Percentiles rank a stretch among this genome's conserved stretches.
These are phyloP conservation scores for Cladophialophora exuberans DNA, from an alignment of 2,329 filamentous ascomycete species.

Conservation along the genomic window DNA sequence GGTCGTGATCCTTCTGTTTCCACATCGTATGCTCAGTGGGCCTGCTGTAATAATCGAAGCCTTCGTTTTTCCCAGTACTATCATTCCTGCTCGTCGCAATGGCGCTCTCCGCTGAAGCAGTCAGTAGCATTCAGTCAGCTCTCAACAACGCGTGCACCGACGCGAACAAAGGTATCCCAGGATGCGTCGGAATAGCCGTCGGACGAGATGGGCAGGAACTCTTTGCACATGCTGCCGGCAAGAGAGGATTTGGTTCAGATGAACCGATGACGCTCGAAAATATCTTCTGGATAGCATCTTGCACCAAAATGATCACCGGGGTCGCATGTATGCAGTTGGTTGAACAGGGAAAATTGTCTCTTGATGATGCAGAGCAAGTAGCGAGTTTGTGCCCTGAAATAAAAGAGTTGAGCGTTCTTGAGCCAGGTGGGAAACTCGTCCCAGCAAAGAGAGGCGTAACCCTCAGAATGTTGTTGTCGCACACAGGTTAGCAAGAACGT, in stretches of 20 bases:
- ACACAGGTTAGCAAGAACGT: conserved; percentile 51
- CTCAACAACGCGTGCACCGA: conserved; percentile 36
- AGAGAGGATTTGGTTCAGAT: conserved; percentile 26
- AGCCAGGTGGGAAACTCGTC: conserved; percentile 36
- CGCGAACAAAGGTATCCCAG: conserved; percentile 42
- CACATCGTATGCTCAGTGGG: too few relatives aligned
- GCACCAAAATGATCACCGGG: conserved; percentile 59
- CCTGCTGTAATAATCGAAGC: too few relatives aligned
- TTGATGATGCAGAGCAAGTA: conserved; percentile 54
- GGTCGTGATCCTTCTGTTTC: too few relatives aligned
- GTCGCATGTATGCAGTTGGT: conserved; percentile 62
- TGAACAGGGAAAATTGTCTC: conserved; percentile 51
- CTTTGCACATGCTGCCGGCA: conserved; percentile 35
- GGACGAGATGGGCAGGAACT: conserved; percentile 32
- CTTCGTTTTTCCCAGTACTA: too few relatives aligned
- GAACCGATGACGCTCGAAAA: conserved; percentile 34
- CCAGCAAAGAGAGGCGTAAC: conserved; percentile 51
- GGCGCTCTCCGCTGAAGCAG: conserved; percentile 20
- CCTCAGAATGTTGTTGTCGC: conserved; percentile 53
- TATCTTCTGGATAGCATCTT: conserved; percentile 57
- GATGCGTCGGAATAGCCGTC: conserved; percentile 33
- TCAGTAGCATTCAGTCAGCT: conserved; percentile 11
- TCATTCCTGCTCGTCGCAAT: conserved; percentile 6
- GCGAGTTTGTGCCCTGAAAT: conserved; percentile 50
- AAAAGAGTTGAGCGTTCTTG: conserved; percentile 50